A percentile compares a stretch with the other conserved stretches of the same genome.
Evolutionary conservation across 164 flowering plant genomes (phyloP).

Genomic region (Kalanchoe fedtschenkoi): DNA sequence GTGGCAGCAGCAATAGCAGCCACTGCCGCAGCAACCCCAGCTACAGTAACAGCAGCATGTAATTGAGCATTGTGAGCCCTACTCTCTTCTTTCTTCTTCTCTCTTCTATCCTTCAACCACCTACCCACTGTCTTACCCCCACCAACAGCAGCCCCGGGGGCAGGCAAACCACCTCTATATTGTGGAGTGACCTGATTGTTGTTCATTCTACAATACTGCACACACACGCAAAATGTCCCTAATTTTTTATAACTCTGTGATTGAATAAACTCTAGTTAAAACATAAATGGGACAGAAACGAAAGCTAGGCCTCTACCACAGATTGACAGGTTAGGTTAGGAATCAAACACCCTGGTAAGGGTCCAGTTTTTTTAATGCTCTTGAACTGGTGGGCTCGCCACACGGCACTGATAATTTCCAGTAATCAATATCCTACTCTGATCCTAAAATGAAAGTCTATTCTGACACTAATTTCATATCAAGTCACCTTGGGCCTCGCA

Average conservation of each 20-base stretch:
- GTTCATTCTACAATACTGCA: slow-evolving; percentile 40
- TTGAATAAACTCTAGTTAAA: neutral
- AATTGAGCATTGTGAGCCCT: slow-evolving; percentile 57
- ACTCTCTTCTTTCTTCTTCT: slow-evolving; percentile 56
- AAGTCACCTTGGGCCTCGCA: neutral
- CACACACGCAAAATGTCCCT: neutral
- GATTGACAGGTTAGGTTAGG: no score
- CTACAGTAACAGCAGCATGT: slow-evolving; percentile 60
- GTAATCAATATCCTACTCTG: neutral
- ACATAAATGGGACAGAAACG: no score
- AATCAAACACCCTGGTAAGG: no score
- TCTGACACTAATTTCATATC: neutral
- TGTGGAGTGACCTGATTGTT: slow-evolving; percentile 28
- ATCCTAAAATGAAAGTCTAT: neutral
- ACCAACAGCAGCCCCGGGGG: slow-evolving; percentile 14
- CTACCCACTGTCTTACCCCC: slow-evolving; percentile 56
- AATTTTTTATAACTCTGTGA: neutral
- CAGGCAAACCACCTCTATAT: slow-evolving; percentile 22
- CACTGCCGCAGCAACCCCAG: slow-evolving; percentile 58
- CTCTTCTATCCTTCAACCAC: slow-evolving; percentile 62
- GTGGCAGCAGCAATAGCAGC: slow-evolving; percentile 60
- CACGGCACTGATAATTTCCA: neutral
- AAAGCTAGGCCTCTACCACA: no score
- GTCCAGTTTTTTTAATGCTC: no score
- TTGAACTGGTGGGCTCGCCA: no score